Conservation (phyloP, 2,329 filamentous ascomycete species). For the Calonectria ilicicola region DNA sequence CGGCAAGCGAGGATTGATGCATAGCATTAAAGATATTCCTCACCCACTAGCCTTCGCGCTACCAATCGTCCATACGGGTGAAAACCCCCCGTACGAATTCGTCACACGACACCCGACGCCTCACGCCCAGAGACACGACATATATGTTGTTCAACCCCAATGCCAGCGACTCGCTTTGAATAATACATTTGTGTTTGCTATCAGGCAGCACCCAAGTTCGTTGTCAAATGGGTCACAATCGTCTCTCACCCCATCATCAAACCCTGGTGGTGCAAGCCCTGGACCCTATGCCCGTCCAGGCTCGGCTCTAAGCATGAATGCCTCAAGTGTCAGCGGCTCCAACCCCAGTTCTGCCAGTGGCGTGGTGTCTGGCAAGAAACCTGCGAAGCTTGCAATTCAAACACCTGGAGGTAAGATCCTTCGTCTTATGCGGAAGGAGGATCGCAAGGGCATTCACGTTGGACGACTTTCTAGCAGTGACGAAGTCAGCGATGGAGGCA, state of each 20-base stretch:
- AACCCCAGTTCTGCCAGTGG: constrained; percentile 67
- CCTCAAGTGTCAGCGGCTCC: constrained; percentile 67
- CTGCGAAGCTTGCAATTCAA: constrained; percentile 95
- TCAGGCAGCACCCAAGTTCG: constrained; percentile 88
- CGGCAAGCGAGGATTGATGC: constrained; percentile 95
- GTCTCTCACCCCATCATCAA: constrained; percentile 58
- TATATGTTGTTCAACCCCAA: constrained; percentile 97
- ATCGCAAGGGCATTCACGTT: constrained; percentile 67
- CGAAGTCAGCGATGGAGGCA: constrained; percentile 75
- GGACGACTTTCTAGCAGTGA: constrained; percentile 62
- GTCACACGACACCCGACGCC: constrained; percentile 93
- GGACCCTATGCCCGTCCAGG: constrained; percentile 71
- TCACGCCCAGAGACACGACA: constrained; percentile 95
- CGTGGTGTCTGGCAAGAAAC: constrained; percentile 76
- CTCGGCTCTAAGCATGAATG: constrained; percentile 75
- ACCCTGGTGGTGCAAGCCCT: constrained; percentile 64
- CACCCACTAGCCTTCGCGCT: constrained; percentile 90
- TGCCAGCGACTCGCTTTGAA: constrained; percentile 89
- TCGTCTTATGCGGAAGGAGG: constrained; percentile 84
- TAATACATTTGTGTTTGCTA: constrained; percentile 97
- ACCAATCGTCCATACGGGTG: constrained; percentile 90
- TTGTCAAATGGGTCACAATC: constrained; percentile 47
- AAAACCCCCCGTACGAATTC: constrained; percentile 96
- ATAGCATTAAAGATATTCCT: constrained; percentile 95
- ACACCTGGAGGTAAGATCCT: constrained; percentile 95